A percentile compares a stretch with the other conserved stretches of the same genome.
Conservation (phyloP, 225 moss, liverwort and hornwort genomes). For the Anthoceros angustus region DNA sequence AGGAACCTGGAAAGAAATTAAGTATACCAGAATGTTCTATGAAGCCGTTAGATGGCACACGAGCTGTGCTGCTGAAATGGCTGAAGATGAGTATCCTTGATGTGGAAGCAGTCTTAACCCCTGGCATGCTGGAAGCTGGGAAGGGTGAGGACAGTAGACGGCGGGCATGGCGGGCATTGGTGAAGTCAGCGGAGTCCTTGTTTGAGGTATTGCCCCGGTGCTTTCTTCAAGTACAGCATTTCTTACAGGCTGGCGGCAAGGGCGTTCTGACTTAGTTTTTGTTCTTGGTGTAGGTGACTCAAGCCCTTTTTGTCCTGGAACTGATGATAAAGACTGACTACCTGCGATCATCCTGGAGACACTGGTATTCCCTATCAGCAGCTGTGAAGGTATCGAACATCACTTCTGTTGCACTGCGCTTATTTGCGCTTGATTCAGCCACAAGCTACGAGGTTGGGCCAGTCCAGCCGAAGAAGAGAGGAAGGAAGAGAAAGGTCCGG, state of each 20-base stretch:
- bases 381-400: background rate
- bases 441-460: background rate
- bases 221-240: slow-evolving; percentile 9
- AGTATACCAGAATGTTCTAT: slow-evolving; percentile 56
- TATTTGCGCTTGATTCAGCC: background rate
- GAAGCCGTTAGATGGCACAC: slow-evolving; percentile 37
- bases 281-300: background rate
- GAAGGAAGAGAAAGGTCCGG: too few species aligned
- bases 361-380: background rate
- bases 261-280: background rate
- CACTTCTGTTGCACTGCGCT: background rate
- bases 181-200: slow-evolving; percentile 69
- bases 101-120: slow-evolving; percentile 71
- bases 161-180: slow-evolving; percentile 77
- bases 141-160: slow-evolving; percentile 43
- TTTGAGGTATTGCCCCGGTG: slow-evolving; percentile 47
- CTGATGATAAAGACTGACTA: background rate
- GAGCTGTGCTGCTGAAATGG: slow-evolving; percentile 39
- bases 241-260: background rate
- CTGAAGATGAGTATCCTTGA: slow-evolving; percentile 81
- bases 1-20: slow-evolving; percentile 70
- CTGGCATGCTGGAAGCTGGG: slow-evolving; percentile 42
- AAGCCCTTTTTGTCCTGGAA: background rate
- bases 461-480: background rate
- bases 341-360: background rate